Evolutionary conservation across 2,329 filamentous ascomycete species (phyloP).

Genomic region (Pyrenochaeta sp.): DNA sequence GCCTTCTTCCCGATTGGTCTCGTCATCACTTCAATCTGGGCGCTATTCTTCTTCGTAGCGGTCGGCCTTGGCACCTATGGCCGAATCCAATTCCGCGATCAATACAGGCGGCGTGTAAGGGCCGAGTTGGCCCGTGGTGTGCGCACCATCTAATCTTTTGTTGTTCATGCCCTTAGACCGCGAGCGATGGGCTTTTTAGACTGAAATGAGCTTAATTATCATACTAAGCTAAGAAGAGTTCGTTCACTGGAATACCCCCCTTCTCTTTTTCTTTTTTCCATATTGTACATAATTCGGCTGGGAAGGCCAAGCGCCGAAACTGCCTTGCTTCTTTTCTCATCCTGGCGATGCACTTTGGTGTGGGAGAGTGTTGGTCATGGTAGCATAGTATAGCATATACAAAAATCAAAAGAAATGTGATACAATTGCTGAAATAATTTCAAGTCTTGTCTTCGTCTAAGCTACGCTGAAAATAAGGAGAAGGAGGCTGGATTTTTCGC

Average conservation of each 20-base stretch:
- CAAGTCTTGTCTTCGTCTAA: no score
- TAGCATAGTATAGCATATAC: no score
- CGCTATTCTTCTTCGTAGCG: slow-evolving; percentile 59
- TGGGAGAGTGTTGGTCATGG: not conserved
- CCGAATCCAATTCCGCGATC: slow-evolving; percentile 70
- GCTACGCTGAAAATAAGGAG: no score
- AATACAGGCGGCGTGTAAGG: slow-evolving; percentile 63
- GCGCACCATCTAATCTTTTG: slow-evolving; percentile 42
- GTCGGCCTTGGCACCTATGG: slow-evolving; percentile 71
- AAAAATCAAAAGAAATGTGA: no score
- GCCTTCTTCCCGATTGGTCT: slow-evolving; percentile 74
- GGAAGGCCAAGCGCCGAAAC: not conserved
- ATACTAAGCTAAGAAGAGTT: slow-evolving; percentile 24
- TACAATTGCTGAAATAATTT: no score
- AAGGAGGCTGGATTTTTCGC: no score
- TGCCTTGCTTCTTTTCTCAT: slow-evolving; percentile 4
- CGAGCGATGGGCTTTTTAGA: slow-evolving; percentile 3
- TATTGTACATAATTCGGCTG: slow-evolving; percentile 27
- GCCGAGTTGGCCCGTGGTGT: slow-evolving; percentile 45
- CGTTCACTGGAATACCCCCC: slow-evolving; percentile 23
- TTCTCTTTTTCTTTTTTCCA: slow-evolving; percentile 16
- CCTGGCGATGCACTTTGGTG: slow-evolving; percentile 13
- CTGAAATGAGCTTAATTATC: no score
- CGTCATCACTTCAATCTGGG: slow-evolving; percentile 71
- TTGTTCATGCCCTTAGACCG: slow-evolving; percentile 3